phyloP scores from a whole-genome alignment of 306 rosid species.

The Rubus parviflorus region DNA sequence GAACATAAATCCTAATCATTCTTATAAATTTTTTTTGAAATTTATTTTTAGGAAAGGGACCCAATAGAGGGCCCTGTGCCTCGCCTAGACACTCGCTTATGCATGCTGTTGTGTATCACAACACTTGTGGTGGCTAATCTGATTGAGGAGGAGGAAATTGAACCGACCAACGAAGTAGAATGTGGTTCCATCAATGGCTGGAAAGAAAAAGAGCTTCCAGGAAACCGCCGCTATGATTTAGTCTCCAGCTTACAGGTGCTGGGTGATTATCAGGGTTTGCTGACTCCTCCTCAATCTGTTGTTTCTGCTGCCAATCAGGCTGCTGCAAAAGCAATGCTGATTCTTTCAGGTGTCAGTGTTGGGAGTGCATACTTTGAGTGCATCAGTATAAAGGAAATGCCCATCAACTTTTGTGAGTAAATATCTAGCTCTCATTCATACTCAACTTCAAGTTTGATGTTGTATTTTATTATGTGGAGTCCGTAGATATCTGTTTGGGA shows the following conservation, averaged over 20 bases:
- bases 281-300: slow-evolving; percentile 75
- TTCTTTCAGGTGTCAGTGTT: slow-evolving; percentile 64
- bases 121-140: slow-evolving; percentile 81
- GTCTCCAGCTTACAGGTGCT: slow-evolving; percentile 74
- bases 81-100: slow-evolving; percentile 83
- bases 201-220: slow-evolving; percentile 60
- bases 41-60: slow-evolving; percentile 73
- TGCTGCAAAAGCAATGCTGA: slow-evolving; percentile 84
- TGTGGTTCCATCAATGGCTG: slow-evolving; percentile 43
- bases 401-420: slow-evolving; percentile 71
- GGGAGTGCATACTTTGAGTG: slow-evolving; percentile 81
- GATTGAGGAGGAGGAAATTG: slow-evolving; percentile 79
- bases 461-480: slow-evolving; percentile 10
- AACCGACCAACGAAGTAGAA: slow-evolving; percentile 45
- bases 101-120: slow-evolving; percentile 80
- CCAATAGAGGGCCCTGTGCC: slow-evolving; percentile 99
- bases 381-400: slow-evolving; percentile 69
- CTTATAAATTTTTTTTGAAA: not conserved
- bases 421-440: slow-evolving; percentile 21
- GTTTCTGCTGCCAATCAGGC: slow-evolving; percentile 83
- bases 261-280: slow-evolving; percentile 86
- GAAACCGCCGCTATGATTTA: slow-evolving; percentile 61
- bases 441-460: slow-evolving; percentile 1
- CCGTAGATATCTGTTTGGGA: not conserved
- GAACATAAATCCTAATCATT: not conserved